Evolutionary conservation across 192 early-diverging fungal species (phyloP), one percentile per base, ranked within the genome.

Genomic region (Gaertneriomyces semiglobifer): DNA sequence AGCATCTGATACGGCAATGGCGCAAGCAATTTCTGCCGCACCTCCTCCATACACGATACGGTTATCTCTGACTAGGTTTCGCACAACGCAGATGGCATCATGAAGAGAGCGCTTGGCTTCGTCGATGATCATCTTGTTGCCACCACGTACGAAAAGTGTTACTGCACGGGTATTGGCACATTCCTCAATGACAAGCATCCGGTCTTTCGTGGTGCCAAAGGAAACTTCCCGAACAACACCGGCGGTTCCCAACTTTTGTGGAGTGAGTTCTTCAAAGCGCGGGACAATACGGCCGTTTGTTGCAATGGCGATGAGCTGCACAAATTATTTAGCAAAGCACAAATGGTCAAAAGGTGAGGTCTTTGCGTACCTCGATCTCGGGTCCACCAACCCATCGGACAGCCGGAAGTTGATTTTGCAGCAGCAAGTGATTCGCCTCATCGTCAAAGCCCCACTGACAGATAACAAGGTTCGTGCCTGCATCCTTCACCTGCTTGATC

Each of bases 401-500:
- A 63, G 94, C 93, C 39, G 98, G 98, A 51, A 99, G 83, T 74
- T 96, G 66, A 80, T 97, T 94, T 79, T 99, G 97, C 80, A 98
- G 81, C 63, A 99, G 81, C 80, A 99, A 81, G 74, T 98, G 96
- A 82, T 99, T 99, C 53, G 97, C 97, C 77, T 99, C 97, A 70
- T 99, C 97, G 79, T 99, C 97, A 70, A 99, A 99, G 57, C 97
- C 97, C 97, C 97, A 99, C 77, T 99, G 97, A 82, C 97, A 99
- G 53, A 96, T 93, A 48, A 98, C 97, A 53, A 98, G 72, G 80
- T 96, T 99, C 56, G 97, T 95, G 19, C 97, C 97, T 67, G 90
- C 88, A 58, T 96, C 92, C 86, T 99, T 99, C 69, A 98, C 95
- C 72, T 90, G 89, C 63, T 88, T 84, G 59, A 99, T 92, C 97